These are phyloP conservation scores for Silene coronaria DNA, from an alignment of 179 eudicot species.

Conservation along the genomic window DNA sequence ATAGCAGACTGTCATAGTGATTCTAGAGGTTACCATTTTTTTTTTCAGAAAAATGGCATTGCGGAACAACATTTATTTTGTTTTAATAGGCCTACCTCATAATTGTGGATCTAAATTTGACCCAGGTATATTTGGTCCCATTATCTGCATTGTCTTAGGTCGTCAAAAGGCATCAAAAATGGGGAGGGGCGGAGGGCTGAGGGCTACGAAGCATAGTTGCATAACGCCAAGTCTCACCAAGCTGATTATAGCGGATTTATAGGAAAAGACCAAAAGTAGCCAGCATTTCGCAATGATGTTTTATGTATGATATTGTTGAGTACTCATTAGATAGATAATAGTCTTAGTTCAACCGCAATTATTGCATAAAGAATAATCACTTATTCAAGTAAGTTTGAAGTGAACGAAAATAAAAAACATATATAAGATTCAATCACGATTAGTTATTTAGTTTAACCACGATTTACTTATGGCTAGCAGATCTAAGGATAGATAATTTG, in stretches of 20 bases:
- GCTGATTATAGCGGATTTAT: too few relatives aligned
- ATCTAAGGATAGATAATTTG: background rate
- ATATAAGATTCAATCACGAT: too few relatives aligned
- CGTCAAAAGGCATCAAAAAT: background rate
- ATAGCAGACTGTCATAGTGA: background rate
- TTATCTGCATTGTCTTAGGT: background rate
- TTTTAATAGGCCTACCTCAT: background rate
- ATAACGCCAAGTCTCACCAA: too few relatives aligned
- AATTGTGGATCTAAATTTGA: background rate
- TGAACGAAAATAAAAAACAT: background rate
- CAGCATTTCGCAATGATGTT: too few relatives aligned
- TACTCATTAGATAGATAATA: too few relatives aligned
- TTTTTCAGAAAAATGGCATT: background rate
- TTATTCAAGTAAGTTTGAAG: background rate
- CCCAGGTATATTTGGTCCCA: background rate
- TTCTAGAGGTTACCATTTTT: background rate
- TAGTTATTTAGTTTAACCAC: too few relatives aligned
- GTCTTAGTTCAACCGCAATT: conserved; percentile 1
- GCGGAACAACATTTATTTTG: background rate
- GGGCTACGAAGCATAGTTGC: too few relatives aligned
- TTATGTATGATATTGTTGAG: too few relatives aligned
- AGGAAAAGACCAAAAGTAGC: too few relatives aligned
- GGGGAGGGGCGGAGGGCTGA: background rate
- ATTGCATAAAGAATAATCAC: background rate
- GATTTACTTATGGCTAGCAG: background rate